A percentile compares a stretch with the other conserved stretches of the same genome.
phyloP scores from a whole-genome alignment of 208 protist genomes.

The Trypanosoma grayi region DNA sequence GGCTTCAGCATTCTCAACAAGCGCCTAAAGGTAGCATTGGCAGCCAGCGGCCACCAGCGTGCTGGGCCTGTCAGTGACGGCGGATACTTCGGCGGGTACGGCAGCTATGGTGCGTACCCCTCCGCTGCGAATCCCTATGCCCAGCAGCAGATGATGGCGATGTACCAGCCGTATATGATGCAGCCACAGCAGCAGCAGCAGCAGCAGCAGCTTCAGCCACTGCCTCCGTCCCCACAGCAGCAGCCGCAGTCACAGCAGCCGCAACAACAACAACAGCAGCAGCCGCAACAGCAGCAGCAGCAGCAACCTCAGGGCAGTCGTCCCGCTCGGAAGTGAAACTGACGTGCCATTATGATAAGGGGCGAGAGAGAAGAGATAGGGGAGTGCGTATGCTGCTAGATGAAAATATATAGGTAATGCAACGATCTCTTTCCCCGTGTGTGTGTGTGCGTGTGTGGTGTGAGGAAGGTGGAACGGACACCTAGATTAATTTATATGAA shows the following conservation, averaged over 20 bases:
- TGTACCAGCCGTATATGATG: conserved; percentile 33
- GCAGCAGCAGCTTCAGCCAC: background rate
- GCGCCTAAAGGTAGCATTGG: conserved; percentile 86
- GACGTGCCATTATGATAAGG: no score
- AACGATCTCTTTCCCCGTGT: background rate
- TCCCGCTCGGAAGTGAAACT: conserved; percentile 7
- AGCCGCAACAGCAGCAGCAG: background rate
- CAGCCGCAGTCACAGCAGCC: conserved; percentile 6
- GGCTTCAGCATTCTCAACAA: conserved; percentile 87
- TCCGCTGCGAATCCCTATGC: conserved; percentile 57
- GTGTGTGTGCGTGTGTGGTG: background rate
- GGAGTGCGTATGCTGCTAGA: background rate
- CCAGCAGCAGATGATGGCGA: conserved; percentile 72
- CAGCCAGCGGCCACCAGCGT: conserved; percentile 69
- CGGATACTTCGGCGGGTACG: conserved; percentile 40
- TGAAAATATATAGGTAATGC: background rate
- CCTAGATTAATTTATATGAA: no score
- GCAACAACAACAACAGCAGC: background rate
- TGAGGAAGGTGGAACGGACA: background rate
- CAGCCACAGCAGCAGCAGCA: background rate
- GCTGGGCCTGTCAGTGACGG: conserved; percentile 29
- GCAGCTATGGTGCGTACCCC: conserved; percentile 48
- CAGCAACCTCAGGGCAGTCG: conserved; percentile 11
- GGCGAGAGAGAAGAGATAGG: background rate
- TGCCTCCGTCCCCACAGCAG: background rate